A percentile compares a stretch with the other conserved stretches of the same genome.
phyloP scores from a whole-genome alignment of 768 basidiomycete genomes.

The Agrocybe praecox region DNA sequence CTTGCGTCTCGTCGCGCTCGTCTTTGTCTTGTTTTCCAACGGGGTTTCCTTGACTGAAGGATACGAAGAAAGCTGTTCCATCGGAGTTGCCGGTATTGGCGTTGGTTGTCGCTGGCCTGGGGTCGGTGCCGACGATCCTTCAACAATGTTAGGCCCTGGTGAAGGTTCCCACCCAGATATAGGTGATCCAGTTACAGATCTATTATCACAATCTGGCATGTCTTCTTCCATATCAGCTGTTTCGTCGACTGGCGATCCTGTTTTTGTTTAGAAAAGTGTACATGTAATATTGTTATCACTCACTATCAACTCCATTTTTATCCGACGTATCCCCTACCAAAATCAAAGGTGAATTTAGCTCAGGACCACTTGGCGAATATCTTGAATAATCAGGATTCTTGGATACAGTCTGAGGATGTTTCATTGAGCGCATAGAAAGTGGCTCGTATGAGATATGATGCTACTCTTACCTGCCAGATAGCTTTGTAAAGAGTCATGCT shows the following conservation, averaged over 20 bases:
- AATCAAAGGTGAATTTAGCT: too few relatives aligned
- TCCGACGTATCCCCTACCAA: not conserved
- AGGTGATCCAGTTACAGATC: slow-evolving; percentile 14
- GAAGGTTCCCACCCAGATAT: slow-evolving; percentile 15
- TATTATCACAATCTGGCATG: not conserved
- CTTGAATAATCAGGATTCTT: not conserved
- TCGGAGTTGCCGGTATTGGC: slow-evolving; percentile 5
- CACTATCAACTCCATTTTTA: not conserved
- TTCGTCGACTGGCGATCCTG: too few relatives aligned
- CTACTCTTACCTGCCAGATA: slow-evolving; percentile 21
- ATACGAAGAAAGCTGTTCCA: slow-evolving; percentile 9
- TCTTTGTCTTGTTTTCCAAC: slow-evolving; percentile 6
- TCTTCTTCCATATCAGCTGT: too few relatives aligned
- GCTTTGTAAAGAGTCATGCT: slow-evolving; percentile 17
- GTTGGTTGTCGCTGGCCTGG: slow-evolving; percentile 31
- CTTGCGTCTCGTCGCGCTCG: slow-evolving; percentile 27
- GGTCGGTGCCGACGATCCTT: slow-evolving; percentile 29
- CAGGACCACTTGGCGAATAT: not conserved
- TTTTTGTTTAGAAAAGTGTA: too few relatives aligned
- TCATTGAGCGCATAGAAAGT: not conserved
- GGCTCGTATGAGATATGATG: not conserved
- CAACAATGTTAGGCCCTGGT: not conserved
- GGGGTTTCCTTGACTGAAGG: slow-evolving; percentile 19
- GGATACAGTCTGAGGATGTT: not conserved
- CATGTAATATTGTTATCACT: too few relatives aligned